Evolutionary conservation across 768 basidiomycete genomes (phyloP).

Genomic region (Suillus cothurnatus): DNA sequence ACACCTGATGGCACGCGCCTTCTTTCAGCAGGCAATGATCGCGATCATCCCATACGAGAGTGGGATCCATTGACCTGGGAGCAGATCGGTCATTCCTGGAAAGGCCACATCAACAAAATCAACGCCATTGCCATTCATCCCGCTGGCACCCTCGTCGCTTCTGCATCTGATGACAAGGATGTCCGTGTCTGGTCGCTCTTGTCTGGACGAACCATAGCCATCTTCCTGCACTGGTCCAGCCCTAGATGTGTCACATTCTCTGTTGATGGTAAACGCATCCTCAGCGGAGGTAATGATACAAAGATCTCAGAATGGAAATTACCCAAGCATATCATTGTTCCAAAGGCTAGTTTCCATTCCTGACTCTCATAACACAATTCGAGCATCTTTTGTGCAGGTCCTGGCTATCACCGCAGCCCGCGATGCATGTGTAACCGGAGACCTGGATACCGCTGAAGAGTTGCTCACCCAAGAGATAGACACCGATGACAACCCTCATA

Average conservation of each 20-base stretch:
- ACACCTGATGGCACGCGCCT: too few relatives aligned
- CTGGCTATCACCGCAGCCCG: neutral
- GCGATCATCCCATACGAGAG: too few relatives aligned
- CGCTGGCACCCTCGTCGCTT: too few relatives aligned
- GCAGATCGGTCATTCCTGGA: too few relatives aligned
- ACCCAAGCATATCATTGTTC: neutral
- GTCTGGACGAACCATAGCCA: neutral
- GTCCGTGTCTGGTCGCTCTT: neutral
- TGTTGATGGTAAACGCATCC: neutral
- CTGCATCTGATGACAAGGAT: too few relatives aligned
- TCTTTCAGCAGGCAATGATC: too few relatives aligned
- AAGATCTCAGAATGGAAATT: neutral
- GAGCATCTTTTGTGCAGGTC: neutral
- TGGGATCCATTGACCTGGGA: too few relatives aligned
- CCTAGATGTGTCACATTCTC: neutral
- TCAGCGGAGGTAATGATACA: neutral
- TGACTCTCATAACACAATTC: neutral
- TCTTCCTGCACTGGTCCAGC: neutral
- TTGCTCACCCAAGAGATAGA: neutral
- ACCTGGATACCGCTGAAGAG: neutral
- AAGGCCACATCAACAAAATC: too few relatives aligned
- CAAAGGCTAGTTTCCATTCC: neutral
- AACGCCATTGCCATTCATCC: too few relatives aligned
- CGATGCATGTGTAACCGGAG: neutral
- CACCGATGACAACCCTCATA: neutral